Evolutionary conservation across 192 early-diverging fungal genomes (phyloP).

Genomic region (Thoreauomyces humboldtii): DNA sequence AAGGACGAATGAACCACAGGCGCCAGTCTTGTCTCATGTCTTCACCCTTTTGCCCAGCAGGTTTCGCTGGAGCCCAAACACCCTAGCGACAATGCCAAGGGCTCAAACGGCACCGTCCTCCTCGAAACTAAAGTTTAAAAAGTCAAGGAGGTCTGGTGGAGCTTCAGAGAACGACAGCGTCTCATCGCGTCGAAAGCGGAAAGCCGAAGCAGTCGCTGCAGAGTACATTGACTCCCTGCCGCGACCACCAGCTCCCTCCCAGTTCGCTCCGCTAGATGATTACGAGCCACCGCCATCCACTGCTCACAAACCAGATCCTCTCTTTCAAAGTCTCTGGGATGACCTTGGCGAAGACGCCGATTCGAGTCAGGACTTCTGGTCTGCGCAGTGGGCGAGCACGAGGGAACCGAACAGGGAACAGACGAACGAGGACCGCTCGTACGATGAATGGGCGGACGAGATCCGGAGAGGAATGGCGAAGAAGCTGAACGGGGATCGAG

Average conservation of each 20-base stretch:
- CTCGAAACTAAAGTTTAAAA: neutral
- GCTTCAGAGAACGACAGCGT: neutral
- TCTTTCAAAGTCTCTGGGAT: conserved; percentile 11
- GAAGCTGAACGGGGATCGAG: neutral
- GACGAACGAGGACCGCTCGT: conserved; percentile 5
- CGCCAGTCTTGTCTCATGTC: no score
- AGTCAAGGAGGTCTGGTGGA: neutral
- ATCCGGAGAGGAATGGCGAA: conserved; percentile 6
- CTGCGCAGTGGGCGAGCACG: conserved; percentile 19
- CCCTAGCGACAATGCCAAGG: neutral
- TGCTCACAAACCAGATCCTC: neutral
- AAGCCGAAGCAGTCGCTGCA: neutral
- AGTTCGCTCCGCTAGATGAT: neutral
- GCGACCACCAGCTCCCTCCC: neutral
- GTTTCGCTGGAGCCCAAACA: no score
- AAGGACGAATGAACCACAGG: neutral
- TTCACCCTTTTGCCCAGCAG: no score
- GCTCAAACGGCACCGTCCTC: neutral
- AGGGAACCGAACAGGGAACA: neutral
- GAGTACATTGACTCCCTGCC: no score
- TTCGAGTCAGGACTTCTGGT: conserved; percentile 9
- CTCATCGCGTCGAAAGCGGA: neutral
- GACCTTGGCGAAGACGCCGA: conserved; percentile 14
- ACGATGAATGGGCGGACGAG: conserved; percentile 22
- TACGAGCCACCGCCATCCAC: neutral